Conservation (phyloP, 768 basidiomycete species). For the Hypholoma sublateritium region DNA sequence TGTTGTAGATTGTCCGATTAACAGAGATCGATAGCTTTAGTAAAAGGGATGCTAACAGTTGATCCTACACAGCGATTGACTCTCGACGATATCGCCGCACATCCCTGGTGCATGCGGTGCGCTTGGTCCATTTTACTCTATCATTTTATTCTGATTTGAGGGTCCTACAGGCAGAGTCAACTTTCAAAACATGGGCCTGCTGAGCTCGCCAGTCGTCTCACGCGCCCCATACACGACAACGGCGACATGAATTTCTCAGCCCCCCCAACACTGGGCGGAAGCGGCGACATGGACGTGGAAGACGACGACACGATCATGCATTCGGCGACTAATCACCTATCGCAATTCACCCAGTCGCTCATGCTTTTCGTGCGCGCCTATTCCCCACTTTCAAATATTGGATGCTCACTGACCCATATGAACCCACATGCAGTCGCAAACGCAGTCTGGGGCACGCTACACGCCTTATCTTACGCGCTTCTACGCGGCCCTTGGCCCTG, state of each 20-base stretch:
- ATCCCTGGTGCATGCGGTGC: conserved; percentile 79
- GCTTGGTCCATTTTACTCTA: conserved; percentile 9
- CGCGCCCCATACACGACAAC: conserved; percentile 59
- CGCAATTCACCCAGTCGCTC: conserved; percentile 80
- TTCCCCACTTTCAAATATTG: too few species aligned
- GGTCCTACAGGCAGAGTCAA: conserved; percentile 62
- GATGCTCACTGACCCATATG: neutral
- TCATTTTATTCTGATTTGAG: neutral
- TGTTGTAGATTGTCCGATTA: neutral
- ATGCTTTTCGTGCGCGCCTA: conserved; percentile 69
- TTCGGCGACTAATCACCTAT: conserved; percentile 45
- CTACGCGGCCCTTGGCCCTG: conserved; percentile 62
- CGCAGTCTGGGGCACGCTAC: conserved; percentile 71
- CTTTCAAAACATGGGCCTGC: conserved; percentile 49
- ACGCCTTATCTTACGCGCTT: conserved; percentile 80
- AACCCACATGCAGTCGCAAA: conserved; percentile 63
- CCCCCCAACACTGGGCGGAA: conserved; percentile 45
- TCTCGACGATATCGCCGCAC: conserved; percentile 44
- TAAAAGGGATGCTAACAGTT: conserved; percentile 73
- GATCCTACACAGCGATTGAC: conserved; percentile 69
- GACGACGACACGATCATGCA: conserved; percentile 66
- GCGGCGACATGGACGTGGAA: conserved; percentile 28
- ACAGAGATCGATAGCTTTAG: conserved; percentile 51
- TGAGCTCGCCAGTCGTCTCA: conserved; percentile 69
- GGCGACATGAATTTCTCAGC: conserved; percentile 75